Percentiles rank a stretch among this genome's conserved stretches.
Evolutionary conservation across 805 yeast genomes (phyloP).

Genomic region (Lachancea fermentati): DNA sequence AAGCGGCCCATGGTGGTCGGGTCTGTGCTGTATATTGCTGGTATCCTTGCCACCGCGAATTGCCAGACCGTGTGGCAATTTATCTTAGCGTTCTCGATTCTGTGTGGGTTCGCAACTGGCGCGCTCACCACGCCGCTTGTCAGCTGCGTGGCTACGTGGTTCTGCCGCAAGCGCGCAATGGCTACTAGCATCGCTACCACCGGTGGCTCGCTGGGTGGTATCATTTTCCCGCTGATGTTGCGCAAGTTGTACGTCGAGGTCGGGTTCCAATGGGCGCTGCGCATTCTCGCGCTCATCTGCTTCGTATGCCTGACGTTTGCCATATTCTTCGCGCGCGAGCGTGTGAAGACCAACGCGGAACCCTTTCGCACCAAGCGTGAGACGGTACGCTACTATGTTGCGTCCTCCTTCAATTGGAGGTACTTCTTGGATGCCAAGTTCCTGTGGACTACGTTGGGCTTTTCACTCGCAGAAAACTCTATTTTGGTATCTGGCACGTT

Average conservation of each 20-base stretch:
- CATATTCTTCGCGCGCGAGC: conserved; percentile 37
- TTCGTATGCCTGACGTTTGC: conserved; percentile 36
- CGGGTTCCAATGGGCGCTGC: conserved; percentile 57
- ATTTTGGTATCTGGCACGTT: conserved; percentile 44
- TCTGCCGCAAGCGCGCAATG: conserved; percentile 49
- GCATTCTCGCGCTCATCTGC: conserved; percentile 47
- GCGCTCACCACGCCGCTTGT: conserved; percentile 56
- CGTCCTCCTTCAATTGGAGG: conserved; percentile 30
- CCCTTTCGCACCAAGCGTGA: conserved; percentile 37
- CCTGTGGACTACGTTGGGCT: conserved; percentile 38
- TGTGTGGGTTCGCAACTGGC: conserved; percentile 55
- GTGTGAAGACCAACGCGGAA: conserved; percentile 27
- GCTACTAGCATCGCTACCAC: conserved; percentile 47
- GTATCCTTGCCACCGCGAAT: conserved; percentile 52
- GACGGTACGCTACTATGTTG: conserved; percentile 25
- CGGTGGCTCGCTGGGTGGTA: conserved; percentile 56
- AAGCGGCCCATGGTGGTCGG: conserved; percentile 41
- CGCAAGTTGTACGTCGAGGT: conserved; percentile 43
- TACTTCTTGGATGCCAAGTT: conserved; percentile 41
- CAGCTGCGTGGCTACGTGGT: conserved; percentile 64
- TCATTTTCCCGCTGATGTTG: conserved; percentile 49
- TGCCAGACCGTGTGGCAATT: conserved; percentile 54
- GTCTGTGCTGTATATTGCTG: conserved; percentile 41
- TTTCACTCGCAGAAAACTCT: conserved; percentile 43
- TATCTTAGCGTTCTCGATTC: conserved; percentile 51